Evolutionary conservation across 768 basidiomycete species (phyloP), one percentile per base, ranked within the genome.

Genomic region (Pisolithus marmoratus): DNA sequence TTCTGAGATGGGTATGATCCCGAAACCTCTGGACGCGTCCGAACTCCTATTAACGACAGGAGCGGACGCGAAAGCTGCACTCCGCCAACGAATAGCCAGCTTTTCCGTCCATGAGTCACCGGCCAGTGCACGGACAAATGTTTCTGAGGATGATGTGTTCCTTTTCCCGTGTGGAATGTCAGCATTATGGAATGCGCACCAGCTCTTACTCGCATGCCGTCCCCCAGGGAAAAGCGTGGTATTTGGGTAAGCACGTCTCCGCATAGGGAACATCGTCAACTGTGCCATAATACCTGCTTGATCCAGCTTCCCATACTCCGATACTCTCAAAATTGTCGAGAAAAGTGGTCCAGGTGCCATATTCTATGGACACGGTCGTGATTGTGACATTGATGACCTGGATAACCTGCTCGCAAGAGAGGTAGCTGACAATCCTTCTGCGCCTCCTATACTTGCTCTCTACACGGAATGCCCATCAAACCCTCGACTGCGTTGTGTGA

Each of bases 401-500:
- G 87, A 90, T 55, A 63, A 56, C 6, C 67, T 90, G 3, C 76
- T 95, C 17, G 72, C 75, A 43, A 61, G 68, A 8, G 78, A 81
- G 59, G 63, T 36, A 15, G 60, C 65, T 3, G 62, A 56, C 27
- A 64, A 75, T 49, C 72, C 57, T 9, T 63, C 67, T 1, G 71
- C 69, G 8, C 82, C 83, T 2, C 88, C 88, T 0, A 73, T 92
- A 22, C 72, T 91, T 5, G 83, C 92, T 0, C 75, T 98, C 37
- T 93, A 93, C 70, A 88, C 87, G 41, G 95, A 99, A 67, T 92
- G 95, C 66, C 94, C 95, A 0, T 94, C 92, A 0, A 99, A 99
- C 63, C 95, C 95, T 3, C 80, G 97, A 14, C 73, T 99, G 9
- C 82, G 88, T n/a, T 85, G 86, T 2, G 80, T 91, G 11, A 78